Conservation (phyloP, 2,329 filamentous ascomycete genomes). For the Fusarium siculi region DNA sequence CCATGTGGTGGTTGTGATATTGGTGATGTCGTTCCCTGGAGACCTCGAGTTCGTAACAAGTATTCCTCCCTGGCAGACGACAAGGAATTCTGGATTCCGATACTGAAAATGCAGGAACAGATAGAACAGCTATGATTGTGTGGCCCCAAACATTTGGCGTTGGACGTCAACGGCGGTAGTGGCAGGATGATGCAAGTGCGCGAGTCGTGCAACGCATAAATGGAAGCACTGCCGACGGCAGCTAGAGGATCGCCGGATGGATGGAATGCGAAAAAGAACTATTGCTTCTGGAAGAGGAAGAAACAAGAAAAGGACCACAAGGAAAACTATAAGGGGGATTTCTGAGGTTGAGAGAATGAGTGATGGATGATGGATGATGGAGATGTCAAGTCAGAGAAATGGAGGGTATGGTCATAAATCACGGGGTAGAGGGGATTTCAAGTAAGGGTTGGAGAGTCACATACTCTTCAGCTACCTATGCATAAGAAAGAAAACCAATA, state of each 20-base stretch:
- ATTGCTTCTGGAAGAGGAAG: neutral
- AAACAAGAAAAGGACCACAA: neutral
- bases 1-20: neutral
- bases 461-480: neutral
- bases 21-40: neutral
- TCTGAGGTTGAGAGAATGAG: neutral
- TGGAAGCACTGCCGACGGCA: slow-evolving; percentile 14
- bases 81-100: neutral
- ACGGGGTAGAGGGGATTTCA: slow-evolving; percentile 1
- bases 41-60: neutral
- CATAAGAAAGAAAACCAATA: neutral
- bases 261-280: slow-evolving; percentile 18
- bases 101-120: slow-evolving; percentile 30
- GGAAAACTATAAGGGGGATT: neutral
- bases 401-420: slow-evolving; percentile 1
- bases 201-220: slow-evolving; percentile 30
- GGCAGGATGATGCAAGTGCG: slow-evolving; percentile 19
- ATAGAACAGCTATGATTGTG: neutral
- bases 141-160: slow-evolving; percentile 12
- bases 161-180: slow-evolving; percentile 12
- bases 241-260: slow-evolving; percentile 8
- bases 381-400: neutral
- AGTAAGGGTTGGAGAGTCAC: neutral
- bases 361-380: neutral
- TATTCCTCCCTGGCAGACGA: neutral